Percentiles rank a stretch among this genome's conserved stretches.
Evolutionary conservation across 1,139 yeast species (phyloP).

Genomic region (Spencermartinsiella ligniputridi): DNA sequence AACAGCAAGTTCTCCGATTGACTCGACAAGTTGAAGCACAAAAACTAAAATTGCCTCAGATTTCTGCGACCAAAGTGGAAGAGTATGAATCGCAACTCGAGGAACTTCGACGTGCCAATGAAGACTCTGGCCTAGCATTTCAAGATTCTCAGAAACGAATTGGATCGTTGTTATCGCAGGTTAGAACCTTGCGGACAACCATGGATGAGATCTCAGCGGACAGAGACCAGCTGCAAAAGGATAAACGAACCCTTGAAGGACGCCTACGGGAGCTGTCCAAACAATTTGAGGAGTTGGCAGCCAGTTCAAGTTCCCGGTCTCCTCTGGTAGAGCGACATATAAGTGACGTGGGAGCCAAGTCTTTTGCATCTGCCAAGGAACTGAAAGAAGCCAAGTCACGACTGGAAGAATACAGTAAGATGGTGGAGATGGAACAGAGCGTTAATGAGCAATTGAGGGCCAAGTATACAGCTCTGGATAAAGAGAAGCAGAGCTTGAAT

Average conservation of each 20-base stretch:
- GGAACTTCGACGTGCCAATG: conserved; percentile 48
- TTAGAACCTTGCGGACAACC: conserved; percentile 31
- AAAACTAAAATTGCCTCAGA: conserved; percentile 35
- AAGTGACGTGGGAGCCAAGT: conserved; percentile 19
- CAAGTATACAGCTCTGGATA: conserved; percentile 24
- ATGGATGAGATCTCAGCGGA: conserved; percentile 36
- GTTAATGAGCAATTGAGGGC: conserved; percentile 26
- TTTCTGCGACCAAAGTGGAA: conserved; percentile 17
- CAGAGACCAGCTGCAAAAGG: conserved; percentile 35
- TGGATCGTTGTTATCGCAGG: conserved; percentile 31
- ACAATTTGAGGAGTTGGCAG: conserved; percentile 28
- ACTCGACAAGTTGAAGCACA: conserved; percentile 17
- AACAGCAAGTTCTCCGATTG: conserved; percentile 55
- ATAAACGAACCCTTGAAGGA: conserved; percentile 35
- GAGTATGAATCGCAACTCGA: conserved; percentile 51
- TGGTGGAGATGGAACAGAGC: conserved; percentile 27
- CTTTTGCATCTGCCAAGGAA: conserved; percentile 15
- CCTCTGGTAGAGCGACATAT: conserved; percentile 20
- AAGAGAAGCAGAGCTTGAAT: conserved; percentile 31
- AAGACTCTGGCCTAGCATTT: conserved; percentile 37
- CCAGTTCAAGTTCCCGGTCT: conserved; percentile 13
- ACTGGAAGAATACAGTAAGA: conserved; percentile 21
- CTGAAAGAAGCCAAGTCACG: conserved; percentile 19
- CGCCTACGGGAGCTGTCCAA: conserved; percentile 30
- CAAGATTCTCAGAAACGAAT: conserved; percentile 35